phyloP scores from a whole-genome alignment of 2,329 filamentous ascomycete genomes.

The Chaetothyriales sp. region DNA sequence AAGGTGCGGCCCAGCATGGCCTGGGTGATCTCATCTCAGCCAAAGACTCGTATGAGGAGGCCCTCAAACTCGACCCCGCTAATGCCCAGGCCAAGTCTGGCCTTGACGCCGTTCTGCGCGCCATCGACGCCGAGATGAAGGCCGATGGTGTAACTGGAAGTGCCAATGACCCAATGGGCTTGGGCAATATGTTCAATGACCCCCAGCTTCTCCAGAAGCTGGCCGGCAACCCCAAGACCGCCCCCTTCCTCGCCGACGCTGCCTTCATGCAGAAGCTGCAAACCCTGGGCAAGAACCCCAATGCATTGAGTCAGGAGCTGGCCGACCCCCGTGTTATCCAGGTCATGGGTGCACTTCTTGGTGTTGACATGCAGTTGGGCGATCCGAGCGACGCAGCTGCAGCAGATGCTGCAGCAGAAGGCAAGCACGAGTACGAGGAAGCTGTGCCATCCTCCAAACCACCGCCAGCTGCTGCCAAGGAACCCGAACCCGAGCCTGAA shows the following conservation, averaged over 20 bases:
- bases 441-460: conserved; percentile 43
- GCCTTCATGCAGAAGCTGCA: conserved; percentile 85
- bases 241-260: conserved; percentile 60
- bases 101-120: conserved; percentile 67
- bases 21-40: conserved; percentile 71
- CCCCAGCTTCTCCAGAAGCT: conserved; percentile 82
- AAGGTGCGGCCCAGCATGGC: conserved; percentile 81
- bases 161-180: conserved; percentile 54
- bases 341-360: conserved; percentile 84
- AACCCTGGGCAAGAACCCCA: conserved; percentile 64
- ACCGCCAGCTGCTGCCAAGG: conserved; percentile 31
- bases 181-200: conserved; percentile 91
- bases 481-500: conserved; percentile 50
- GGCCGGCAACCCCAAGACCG: conserved; percentile 86
- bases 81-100: conserved; percentile 90
- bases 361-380: conserved; percentile 73
- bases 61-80: conserved; percentile 78
- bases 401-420: conserved; percentile 26
- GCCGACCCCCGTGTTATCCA: conserved; percentile 82
- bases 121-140: conserved; percentile 62
- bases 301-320: conserved; percentile 61
- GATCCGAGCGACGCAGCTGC: conserved; percentile 29
- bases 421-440: conserved; percentile 43
- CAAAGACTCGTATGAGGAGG: conserved; percentile 80
- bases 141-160: conserved; percentile 43